phyloP scores from a whole-genome alignment of 2,329 filamentous ascomycete species.

The Helminthosporium solani region DNA sequence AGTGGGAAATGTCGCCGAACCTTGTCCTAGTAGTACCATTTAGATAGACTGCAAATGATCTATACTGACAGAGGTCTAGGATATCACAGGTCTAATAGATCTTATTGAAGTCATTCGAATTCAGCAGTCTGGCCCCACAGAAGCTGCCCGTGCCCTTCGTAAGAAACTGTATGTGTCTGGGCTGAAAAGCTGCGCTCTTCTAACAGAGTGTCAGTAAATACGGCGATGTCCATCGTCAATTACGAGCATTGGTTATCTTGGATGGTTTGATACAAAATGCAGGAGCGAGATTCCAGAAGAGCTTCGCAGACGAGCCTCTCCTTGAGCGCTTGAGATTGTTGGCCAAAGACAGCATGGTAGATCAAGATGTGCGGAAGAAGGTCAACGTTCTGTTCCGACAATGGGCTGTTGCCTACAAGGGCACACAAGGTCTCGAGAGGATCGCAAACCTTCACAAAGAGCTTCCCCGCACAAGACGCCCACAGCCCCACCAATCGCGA shows the following conservation, averaged over 20 bases:
- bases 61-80: conserved; percentile 14
- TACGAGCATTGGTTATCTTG: conserved; percentile 82
- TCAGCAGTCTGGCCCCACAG: conserved; percentile 79
- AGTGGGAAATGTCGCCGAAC: too few species aligned
- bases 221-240: conserved; percentile 87
- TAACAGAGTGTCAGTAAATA: conserved; percentile 67
- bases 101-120: conserved; percentile 92
- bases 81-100: conserved; percentile 87
- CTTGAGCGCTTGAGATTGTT: conserved; percentile 88
- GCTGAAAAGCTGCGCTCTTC: conserved; percentile 4
- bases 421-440: conserved; percentile 73
- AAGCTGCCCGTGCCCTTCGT: conserved; percentile 86
- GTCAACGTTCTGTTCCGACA: conserved; percentile 82
- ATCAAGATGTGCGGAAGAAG: conserved; percentile 82
- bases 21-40: not conserved
- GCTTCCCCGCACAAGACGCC: conserved; percentile 61
- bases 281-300: conserved; percentile 79
- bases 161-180: conserved; percentile 79
- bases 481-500: conserved; percentile 71
- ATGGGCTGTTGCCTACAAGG: conserved; percentile 82
- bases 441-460: conserved; percentile 77
- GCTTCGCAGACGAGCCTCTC: conserved; percentile 86
- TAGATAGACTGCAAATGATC: too few species aligned
- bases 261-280: conserved; percentile 96
- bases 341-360: conserved; percentile 79